phyloP scores from a whole-genome alignment of 2,329 filamentous ascomycete genomes.

The Microthyrium microscopicum region DNA sequence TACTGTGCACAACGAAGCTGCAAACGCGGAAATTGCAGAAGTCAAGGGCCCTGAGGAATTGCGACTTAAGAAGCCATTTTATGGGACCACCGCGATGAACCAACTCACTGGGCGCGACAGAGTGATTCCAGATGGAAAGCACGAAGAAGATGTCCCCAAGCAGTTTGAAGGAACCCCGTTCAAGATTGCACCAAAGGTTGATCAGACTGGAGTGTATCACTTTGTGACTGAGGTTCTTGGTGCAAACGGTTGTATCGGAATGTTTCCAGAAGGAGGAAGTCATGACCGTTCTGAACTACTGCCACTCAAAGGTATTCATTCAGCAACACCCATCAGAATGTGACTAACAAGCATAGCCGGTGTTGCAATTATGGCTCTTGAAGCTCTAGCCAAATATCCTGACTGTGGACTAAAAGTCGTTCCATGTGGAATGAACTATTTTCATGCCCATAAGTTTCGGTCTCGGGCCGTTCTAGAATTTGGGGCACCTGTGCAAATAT shows the following conservation, averaged over 20 bases:
- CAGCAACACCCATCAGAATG: not conserved
- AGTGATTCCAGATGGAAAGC: constrained; percentile 47
- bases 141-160: constrained; percentile 36
- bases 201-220: constrained; percentile 86
- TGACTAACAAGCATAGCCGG: constrained; percentile 41
- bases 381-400: constrained; percentile 69
- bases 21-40: constrained; percentile 69
- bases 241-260: constrained; percentile 76
- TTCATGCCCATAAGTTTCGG: constrained; percentile 95
- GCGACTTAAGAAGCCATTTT: constrained; percentile 74
- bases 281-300: constrained; percentile 86
- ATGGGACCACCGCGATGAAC: constrained; percentile 52
- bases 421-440: constrained; percentile 98
- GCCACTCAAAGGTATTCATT: constrained; percentile 53
- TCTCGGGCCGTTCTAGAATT: constrained; percentile 94
- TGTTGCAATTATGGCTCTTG: constrained; percentile 94
- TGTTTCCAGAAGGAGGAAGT: constrained; percentile 93
- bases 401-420: constrained; percentile 86
- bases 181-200: constrained; percentile 81
- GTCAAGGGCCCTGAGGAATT: constrained; percentile 69
- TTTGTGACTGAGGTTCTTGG: constrained; percentile 75
- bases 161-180: constrained; percentile 60
- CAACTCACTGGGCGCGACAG: constrained; percentile 73
- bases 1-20: constrained; percentile 61
- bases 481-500: constrained; percentile 73